Base-by-base conservation (phyloP, 495 filamentous ascomycete species). In the Ramalina intermedia region DNA sequence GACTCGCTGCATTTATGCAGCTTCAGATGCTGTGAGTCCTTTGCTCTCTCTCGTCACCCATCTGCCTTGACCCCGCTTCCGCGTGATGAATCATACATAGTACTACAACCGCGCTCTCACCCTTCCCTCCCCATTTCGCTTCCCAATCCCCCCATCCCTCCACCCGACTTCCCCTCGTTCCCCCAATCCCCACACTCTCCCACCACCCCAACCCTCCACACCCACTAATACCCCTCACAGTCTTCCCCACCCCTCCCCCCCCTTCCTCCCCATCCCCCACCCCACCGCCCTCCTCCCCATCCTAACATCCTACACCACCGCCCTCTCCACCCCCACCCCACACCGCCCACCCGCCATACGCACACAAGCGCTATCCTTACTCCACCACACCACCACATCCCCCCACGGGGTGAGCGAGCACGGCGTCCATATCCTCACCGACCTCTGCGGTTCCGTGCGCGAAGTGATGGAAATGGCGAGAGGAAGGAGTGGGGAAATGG, bases 351-450 rank as follows among this genome's bases (percentile, higher is more conserved):
- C 57, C n/a, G n/a, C n/a, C n/a, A n/a, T n/a, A 26, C 50, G 57
- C 3, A 21, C n/a, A 18, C 16, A 3, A 26, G 12, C 48, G 2
- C 48, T 53, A 8, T 45, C 58, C 8, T 58, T 81, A 6, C 61
- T 81, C 24, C 67, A 67, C 2, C 69, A 68, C 50, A 70, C 69
- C 44, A 69, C 68, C 0, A 59, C 55, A 29, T 61, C 45, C 0
- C 51, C 50, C 16, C 6, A 45, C 2, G 46, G 53, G 3, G 51
- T 78, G 9, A 46, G 65, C 0, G 61, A 66, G 23, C 69, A 75
- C 41, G 54, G 66, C 7, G 59, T 60, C 7, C 66, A 74, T 47
- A 59, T 75, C 27, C 55, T 80, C 39, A 75, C 66, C 20, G 69
- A 75, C 50, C 52, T 74, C 27, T 72, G 68, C 40, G 55, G 59